Evolutionary conservation across 1,139 yeast species (phyloP), one percentile per base, ranked within the genome.

Genomic region (Lodderomyces beijingensis): DNA sequence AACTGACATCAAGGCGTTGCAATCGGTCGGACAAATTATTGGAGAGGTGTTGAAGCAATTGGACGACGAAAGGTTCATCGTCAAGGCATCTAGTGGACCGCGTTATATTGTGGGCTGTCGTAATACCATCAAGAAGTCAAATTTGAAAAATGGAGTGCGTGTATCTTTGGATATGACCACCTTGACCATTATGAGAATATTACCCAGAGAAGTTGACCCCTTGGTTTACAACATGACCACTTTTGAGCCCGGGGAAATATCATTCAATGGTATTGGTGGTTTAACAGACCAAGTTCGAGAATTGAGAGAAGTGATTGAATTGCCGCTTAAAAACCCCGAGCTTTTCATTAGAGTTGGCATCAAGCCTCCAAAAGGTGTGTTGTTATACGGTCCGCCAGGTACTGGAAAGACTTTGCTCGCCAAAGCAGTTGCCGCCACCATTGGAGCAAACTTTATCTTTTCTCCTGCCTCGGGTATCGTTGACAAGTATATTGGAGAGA

Each of bases 381-480:
- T 93, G 44, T 70, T 93, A 38, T 93, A 93, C 53, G 99, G 98
- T 2, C 98, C 98, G n/a, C 98, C 98, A 17, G 98, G 98, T 50
- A 91, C 98, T 1, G 98, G 98, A 56, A 91, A 91, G 57, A 91
- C 98, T 0, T 67, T 91, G 42, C 71, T 91, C 49, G 98, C 98
- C 9, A 89, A 91, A 55, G 98, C 98, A 0, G 97, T 89, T 28
- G 98, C 99, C 4, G 97, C 98, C 30, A 91, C 97, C 4, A 87
- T 93, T 50, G 98, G 97, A 32, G 96, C 97, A 31, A 93, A 93
- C 60, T 93, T 93, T 63, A 91, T 93, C 43, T 91, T 91, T 52
- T 86, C 96, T 9, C 98, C 98, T 9, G 97, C 98, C 1, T 85
- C 96, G 5, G 98, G 96, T 29, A 93, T 93, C 55, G 98, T 93